A percentile compares a stretch with the other conserved stretches of the same genome.
phyloP scores from a whole-genome alignment of 2,329 filamentous ascomycete species.

The Sodiomyces alkalinus region DNA sequence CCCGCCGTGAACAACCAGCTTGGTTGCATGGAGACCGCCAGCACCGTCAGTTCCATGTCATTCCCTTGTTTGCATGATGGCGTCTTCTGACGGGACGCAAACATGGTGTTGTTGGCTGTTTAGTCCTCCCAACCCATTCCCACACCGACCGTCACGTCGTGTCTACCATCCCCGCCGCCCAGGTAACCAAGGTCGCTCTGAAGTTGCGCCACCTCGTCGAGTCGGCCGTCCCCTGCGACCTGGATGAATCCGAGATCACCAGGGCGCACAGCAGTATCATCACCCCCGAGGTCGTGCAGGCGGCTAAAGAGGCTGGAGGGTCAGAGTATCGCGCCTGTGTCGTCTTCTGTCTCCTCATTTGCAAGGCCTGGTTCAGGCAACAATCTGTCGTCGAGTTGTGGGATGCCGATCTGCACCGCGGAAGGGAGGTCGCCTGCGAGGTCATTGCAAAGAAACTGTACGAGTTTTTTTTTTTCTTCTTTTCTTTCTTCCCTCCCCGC shows the following conservation, averaged over 20 bases:
- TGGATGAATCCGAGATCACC: slow-evolving; percentile 62
- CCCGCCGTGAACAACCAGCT: slow-evolving; percentile 14
- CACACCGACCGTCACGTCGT: slow-evolving; percentile 22
- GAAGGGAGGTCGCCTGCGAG: slow-evolving; percentile 73
- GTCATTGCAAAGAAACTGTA: slow-evolving; percentile 68
- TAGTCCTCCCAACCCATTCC: slow-evolving; percentile 2
- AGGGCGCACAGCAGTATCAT: slow-evolving; percentile 74
- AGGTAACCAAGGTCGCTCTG: slow-evolving; percentile 81
- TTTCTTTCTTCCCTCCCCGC: too few species aligned
- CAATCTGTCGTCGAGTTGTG: slow-evolving; percentile 74
- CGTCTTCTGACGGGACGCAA: too few species aligned
- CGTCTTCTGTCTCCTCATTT: slow-evolving; percentile 67
- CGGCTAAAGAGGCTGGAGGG: slow-evolving; percentile 70
- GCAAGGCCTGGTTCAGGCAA: slow-evolving; percentile 57
- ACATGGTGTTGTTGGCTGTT: slow-evolving; percentile 2
- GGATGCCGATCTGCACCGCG: slow-evolving; percentile 72
- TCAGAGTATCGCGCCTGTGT: slow-evolving; percentile 63
- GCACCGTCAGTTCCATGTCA: slow-evolving; percentile 19
- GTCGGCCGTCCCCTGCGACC: slow-evolving; percentile 76
- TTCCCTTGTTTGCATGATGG: neutral
- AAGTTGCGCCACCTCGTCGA: slow-evolving; percentile 85
- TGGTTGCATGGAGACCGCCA: slow-evolving; percentile 28
- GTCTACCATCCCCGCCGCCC: slow-evolving; percentile 56
- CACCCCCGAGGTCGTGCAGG: slow-evolving; percentile 61
- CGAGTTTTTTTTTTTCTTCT: too few species aligned